A percentile compares a stretch with the other conserved stretches of the same genome.
Evolutionary conservation across 1,139 yeast species (phyloP).

Genomic region (Lizanozyma gosingica): DNA sequence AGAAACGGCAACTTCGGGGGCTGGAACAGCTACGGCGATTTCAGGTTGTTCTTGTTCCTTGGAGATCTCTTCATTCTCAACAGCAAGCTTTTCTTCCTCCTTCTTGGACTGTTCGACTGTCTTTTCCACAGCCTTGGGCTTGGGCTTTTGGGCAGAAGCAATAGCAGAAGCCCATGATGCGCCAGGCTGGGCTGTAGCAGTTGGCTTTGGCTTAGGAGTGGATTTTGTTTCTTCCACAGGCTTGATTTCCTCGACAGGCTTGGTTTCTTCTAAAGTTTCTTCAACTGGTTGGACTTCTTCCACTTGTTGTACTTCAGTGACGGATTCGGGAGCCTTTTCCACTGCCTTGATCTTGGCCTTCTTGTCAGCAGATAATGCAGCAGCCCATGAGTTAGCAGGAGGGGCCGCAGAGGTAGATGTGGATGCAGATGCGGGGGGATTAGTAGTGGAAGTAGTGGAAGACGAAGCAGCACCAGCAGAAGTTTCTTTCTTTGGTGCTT

Average conservation of each 20-base stretch:
- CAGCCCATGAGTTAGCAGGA: slow-evolving; percentile 41
- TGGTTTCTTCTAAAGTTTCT: slow-evolving; percentile 7
- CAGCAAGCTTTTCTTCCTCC: slow-evolving; percentile 8
- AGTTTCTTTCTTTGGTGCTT: slow-evolving; percentile 8
- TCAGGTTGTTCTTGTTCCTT: slow-evolving; percentile 1
- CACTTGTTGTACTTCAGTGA: slow-evolving; percentile 8
- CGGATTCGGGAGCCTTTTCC: slow-evolving; percentile 7
- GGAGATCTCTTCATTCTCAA: slow-evolving; percentile 1
- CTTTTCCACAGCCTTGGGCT: slow-evolving; percentile 6
- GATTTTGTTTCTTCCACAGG: slow-evolving; percentile 5
- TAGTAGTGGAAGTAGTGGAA: slow-evolving; percentile 5
- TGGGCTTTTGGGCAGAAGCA: slow-evolving; percentile 42
- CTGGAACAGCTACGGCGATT: slow-evolving; percentile 8
- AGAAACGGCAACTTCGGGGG: slow-evolving; percentile 1
- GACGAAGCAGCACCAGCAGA: slow-evolving; percentile 12
- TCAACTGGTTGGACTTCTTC: slow-evolving; percentile 8
- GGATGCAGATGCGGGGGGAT: slow-evolving; percentile 6
- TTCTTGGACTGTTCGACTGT: slow-evolving; percentile 1
- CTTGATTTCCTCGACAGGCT: slow-evolving; percentile 7
- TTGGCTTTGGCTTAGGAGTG: slow-evolving; percentile 8
- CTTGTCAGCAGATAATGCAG: slow-evolving; percentile 33
- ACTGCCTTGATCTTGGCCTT: slow-evolving; percentile 25
- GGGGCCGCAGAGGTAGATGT: slow-evolving; percentile 7
- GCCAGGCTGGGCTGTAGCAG: slow-evolving; percentile 6
- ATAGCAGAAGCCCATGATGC: slow-evolving; percentile 55